These are phyloP conservation scores for Eimeria sp. DNA, from an alignment of 169 alveolate genomes.

Conservation along the genomic window DNA sequence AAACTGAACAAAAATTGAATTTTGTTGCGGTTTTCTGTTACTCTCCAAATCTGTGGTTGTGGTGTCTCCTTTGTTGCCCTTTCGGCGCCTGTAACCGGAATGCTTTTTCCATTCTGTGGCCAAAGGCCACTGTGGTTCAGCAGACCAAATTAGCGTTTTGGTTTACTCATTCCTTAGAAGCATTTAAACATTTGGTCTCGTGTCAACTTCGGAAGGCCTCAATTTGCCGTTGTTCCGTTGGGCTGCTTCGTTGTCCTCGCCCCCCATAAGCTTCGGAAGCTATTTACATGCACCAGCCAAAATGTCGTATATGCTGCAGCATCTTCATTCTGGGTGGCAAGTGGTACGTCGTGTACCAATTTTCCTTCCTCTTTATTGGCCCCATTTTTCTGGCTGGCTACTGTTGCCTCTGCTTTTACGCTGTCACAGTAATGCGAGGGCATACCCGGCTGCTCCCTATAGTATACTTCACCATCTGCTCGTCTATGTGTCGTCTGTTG, in stretches of 20 bases:
- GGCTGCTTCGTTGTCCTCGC: background rate
- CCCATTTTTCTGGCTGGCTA: background rate
- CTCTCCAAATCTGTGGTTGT: background rate
- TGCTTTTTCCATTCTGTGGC: background rate
- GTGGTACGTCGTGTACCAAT: constrained; percentile 89
- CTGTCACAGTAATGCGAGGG: background rate
- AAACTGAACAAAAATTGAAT: too few species aligned
- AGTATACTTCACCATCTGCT: too few species aligned
- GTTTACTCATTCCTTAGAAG: background rate
- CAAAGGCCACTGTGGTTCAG: background rate
- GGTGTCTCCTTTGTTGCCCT: background rate
- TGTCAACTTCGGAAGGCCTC: background rate
- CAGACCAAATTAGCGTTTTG: background rate
- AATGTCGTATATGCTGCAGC: constrained; percentile 99
- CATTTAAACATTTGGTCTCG: background rate
- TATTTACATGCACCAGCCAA: background rate
- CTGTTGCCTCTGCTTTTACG: background rate
- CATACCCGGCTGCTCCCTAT: too few species aligned
- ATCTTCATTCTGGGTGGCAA: constrained; percentile 99
- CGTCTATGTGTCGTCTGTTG: background rate
- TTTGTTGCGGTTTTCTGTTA: too few species aligned
- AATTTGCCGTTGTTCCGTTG: background rate
- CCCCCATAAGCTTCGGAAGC: background rate
- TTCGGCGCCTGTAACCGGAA: background rate
- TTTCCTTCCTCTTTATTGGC: background rate